A percentile compares a stretch with the other conserved stretches of the same genome.
Evolutionary conservation across 1,284 basidiomycete genomes (phyloP).

Genomic region (Cryptococcus sp.): DNA sequence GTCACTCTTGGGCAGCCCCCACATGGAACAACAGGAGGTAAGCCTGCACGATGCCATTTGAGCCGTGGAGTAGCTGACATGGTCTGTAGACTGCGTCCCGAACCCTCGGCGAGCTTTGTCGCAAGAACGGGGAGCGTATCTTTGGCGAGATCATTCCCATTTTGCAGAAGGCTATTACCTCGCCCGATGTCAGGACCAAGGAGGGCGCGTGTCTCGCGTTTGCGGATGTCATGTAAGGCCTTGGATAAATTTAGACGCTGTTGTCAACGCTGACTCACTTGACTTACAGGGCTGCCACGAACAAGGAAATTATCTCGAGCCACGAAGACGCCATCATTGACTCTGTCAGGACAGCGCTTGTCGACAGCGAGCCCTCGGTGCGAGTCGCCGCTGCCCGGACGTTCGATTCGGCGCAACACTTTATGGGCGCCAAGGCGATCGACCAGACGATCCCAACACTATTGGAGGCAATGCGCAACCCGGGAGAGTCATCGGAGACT

Average conservation of each 20-base stretch:
- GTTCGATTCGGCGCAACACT: constrained; percentile 89
- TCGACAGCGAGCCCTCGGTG: constrained; percentile 84
- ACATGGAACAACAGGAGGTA: constrained; percentile 88
- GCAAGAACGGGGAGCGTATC: constrained; percentile 93
- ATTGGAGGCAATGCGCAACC: constrained; percentile 84
- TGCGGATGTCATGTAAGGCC: constrained; percentile 76
- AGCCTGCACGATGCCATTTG: constrained; percentile 5
- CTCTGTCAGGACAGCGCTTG: constrained; percentile 78
- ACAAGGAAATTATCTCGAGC: constrained; percentile 79
- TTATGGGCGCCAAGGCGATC: constrained; percentile 80
- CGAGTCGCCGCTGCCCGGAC: constrained; percentile 87
- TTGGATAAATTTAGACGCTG: background rate
- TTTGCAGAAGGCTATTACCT: constrained; percentile 66
- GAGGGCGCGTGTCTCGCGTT: constrained; percentile 87
- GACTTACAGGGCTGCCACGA: constrained; percentile 67
- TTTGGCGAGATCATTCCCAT: constrained; percentile 79
- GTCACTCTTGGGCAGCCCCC: constrained; percentile 69
- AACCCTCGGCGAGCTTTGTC: constrained; percentile 82
- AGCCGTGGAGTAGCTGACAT: constrained; percentile 3
- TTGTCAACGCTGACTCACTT: background rate
- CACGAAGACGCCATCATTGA: constrained; percentile 87
- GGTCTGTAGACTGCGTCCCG: constrained; percentile 69
- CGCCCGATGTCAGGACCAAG: constrained; percentile 69
- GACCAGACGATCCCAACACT: constrained; percentile 96
- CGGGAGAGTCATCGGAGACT: constrained; percentile 88